Base-by-base conservation (phyloP, 2,329 filamentous ascomycete species). In the Colletotrichum truncatum region DNA sequence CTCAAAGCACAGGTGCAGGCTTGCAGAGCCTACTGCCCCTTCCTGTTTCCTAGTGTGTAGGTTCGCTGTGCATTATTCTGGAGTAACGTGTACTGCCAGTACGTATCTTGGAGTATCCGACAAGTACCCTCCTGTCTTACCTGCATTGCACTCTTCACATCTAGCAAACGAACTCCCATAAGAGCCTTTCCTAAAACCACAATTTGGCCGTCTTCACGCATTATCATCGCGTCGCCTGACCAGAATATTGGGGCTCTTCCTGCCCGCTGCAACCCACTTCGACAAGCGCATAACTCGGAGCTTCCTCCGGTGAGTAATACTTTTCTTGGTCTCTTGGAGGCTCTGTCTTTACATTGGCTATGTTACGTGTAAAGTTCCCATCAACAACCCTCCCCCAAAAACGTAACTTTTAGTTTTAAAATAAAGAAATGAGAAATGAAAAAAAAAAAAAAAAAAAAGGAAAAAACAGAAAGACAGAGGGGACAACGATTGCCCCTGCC, bases 221-320 rank as follows among this genome's bases (percentile, higher is more conserved):
- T 28, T 16, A 12, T 64, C 38, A 25, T 59, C 45, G 32, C 6
- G 39, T 54, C 48, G 30, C 30, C 39, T 63, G 60, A 58, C 41
- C 53, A 46, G 18, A 48, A 38, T 30, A 58, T 8, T 36, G 45
- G 36, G n/a, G 11, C 41, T 41, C 39, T n/a, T 49, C 25, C 23
- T 51, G 38, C n/a, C 61, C 48, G 39, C 11, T 7, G 8, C 56
- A 54, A 41, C 16, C 56, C 18, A 52, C 52, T 46, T 34, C 21
- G 12, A 21, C 34, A 14, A 48, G 41, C 48, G 43, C 43, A 12
- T 28, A 12, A 28, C 49, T 36, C 39, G 7, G 25, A 38, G 21
- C 12, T 23, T 14, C 23, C 16, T 32, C 36, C 36, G 59, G 25
- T 28, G 53, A 34, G n/a, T 39, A 21, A 16, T 43, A 12, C 30